Conservation (phyloP, 2,329 filamentous ascomycete species). For the Talaromyces sp. region DNA sequence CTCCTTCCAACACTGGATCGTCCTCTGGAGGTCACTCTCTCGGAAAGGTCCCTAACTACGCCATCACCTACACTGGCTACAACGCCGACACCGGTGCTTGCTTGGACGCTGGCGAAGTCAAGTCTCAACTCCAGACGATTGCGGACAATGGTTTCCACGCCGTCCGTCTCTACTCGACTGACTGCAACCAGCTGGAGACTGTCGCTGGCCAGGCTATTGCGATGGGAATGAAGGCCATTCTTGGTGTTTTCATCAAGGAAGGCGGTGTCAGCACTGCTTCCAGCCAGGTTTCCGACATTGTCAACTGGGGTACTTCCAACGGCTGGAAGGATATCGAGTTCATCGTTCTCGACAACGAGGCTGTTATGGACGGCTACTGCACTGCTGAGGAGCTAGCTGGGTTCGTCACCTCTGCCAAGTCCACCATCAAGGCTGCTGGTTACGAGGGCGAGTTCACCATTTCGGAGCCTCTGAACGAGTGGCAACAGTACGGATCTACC, state of each 20-base stretch:
- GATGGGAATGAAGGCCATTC: slow-evolving; percentile 69
- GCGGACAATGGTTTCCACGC: slow-evolving; percentile 60
- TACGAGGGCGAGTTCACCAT: slow-evolving; percentile 75
- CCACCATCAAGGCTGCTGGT: slow-evolving; percentile 55
- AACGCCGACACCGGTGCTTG: slow-evolving; percentile 48
- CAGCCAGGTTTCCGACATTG: slow-evolving; percentile 68
- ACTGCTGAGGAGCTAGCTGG: slow-evolving; percentile 57
- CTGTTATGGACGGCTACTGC: slow-evolving; percentile 68
- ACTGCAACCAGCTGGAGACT: slow-evolving; percentile 74
- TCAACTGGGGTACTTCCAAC: slow-evolving; percentile 55
- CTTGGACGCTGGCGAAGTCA: slow-evolving; percentile 57
- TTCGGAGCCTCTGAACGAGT: slow-evolving; percentile 76
- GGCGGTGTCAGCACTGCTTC: slow-evolving; percentile 56
- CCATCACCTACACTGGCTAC: slow-evolving; percentile 78
- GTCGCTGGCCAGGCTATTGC: slow-evolving; percentile 64
- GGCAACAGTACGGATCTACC: slow-evolving; percentile 53
- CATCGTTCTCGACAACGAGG: slow-evolving; percentile 86
- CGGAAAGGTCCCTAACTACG: slow-evolving; percentile 50
- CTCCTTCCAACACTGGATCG: slow-evolving; percentile 13
- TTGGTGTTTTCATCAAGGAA: slow-evolving; percentile 78
- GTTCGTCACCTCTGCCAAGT: slow-evolving; percentile 65
- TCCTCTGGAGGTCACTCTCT: slow-evolving; percentile 12
- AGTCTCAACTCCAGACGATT: slow-evolving; percentile 57
- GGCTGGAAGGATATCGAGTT: slow-evolving; percentile 68
- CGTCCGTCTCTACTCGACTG: slow-evolving; percentile 83